Evolutionary conservation across 1,139 yeast species (phyloP).

Genomic region (Saccharomyces hybrid): DNA sequence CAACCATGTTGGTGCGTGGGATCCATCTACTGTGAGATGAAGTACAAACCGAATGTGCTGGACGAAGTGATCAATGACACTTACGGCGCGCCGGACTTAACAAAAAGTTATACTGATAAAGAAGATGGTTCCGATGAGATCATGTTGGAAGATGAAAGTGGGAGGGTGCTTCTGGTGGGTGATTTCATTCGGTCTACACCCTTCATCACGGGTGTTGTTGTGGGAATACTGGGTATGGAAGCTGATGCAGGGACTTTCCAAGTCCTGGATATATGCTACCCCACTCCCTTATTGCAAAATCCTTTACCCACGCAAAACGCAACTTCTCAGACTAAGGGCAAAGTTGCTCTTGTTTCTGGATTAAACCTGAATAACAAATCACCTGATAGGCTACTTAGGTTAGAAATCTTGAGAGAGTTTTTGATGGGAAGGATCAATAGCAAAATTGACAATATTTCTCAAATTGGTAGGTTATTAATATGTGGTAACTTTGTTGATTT

Average conservation of each 20-base stretch:
- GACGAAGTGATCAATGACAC: constrained; percentile 59
- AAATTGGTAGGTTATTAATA: constrained; percentile 51
- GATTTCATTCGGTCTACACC: constrained; percentile 43
- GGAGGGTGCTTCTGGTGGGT: constrained; percentile 72
- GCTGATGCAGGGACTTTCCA: constrained; percentile 77
- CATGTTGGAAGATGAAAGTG: constrained; percentile 89
- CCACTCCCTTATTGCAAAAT: constrained; percentile 54
- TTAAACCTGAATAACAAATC: constrained; percentile 44
- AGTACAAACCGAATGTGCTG: constrained; percentile 74
- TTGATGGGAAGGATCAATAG: constrained; percentile 61
- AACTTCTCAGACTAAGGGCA: constrained; percentile 11
- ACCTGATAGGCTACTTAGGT: constrained; percentile 39
- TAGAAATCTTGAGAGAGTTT: constrained; percentile 63
- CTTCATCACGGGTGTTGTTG: constrained; percentile 80
- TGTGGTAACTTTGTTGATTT: constrained; percentile 68
- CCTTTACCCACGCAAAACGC: constrained; percentile 27
- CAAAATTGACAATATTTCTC: constrained; percentile 22
- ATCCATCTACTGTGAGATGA: constrained; percentile 77
- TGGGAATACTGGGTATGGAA: constrained; percentile 84
- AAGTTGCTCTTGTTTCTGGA: constrained; percentile 70
- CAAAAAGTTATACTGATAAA: constrained; percentile 44
- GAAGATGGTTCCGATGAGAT: constrained; percentile 44
- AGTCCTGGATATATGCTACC: constrained; percentile 71
- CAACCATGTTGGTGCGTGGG: constrained; percentile 87
- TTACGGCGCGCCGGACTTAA: constrained; percentile 37